A percentile compares a stretch with the other conserved stretches of the same genome.
Conservation (phyloP, 768 basidiomycete genomes). For the Baorangia bicolor region DNA sequence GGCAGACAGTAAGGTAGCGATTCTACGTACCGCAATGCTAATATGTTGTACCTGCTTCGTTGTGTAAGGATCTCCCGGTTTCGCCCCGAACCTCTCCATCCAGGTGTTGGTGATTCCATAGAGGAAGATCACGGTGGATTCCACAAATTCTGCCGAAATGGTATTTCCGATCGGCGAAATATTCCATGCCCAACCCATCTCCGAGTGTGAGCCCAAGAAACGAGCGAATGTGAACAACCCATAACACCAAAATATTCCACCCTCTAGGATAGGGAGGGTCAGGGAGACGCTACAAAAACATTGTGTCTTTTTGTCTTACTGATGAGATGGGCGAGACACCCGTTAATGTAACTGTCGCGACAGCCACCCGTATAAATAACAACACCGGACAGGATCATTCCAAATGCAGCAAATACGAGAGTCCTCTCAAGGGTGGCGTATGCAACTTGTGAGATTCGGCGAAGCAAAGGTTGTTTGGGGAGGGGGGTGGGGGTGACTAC, state of each 20-base stretch:
- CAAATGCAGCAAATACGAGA: constrained; percentile 72
- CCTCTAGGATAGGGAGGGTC: constrained; percentile 49
- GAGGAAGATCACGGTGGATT: constrained; percentile 77
- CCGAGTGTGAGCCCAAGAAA: constrained; percentile 87
- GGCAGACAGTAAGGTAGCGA: neutral
- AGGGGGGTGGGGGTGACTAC: constrained; percentile 18
- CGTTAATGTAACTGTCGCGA: constrained; percentile 72
- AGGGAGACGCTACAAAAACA: neutral
- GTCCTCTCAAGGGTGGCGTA: constrained; percentile 59
- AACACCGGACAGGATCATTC: constrained; percentile 65
- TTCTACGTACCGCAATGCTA: constrained; percentile 70
- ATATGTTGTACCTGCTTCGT: constrained; percentile 95
- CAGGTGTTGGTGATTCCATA: constrained; percentile 93
- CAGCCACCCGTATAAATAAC: constrained; percentile 87
- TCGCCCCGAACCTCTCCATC: constrained; percentile 94
- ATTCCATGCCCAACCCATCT: constrained; percentile 97
- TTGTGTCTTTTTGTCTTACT: constrained; percentile 47
- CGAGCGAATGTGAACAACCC: constrained; percentile 88
- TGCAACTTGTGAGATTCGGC: constrained; percentile 43
- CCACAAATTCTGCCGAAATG: constrained; percentile 72
- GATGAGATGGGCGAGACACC: constrained; percentile 88
- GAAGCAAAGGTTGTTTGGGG: constrained; percentile 29
- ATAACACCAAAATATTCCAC: constrained; percentile 90
- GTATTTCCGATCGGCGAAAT: constrained; percentile 48
- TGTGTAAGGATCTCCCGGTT: constrained; percentile 78